Percentiles rank a stretch among this genome's conserved stretches.
phyloP scores from a whole-genome alignment of 768 basidiomycete species.

The Tulasnella calospora region DNA sequence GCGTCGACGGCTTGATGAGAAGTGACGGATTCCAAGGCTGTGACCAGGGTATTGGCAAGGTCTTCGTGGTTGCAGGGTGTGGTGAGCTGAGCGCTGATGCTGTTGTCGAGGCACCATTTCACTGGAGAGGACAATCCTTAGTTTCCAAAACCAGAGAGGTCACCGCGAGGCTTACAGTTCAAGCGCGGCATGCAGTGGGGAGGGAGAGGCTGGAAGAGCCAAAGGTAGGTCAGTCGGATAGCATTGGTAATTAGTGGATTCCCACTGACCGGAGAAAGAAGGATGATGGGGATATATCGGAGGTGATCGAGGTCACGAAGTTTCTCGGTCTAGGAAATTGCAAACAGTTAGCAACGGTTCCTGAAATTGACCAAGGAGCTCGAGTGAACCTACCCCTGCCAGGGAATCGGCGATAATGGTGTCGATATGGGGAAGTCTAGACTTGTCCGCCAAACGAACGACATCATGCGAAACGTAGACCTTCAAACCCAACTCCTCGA shows the following conservation, averaged over 20 bases:
- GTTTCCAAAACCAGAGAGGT: not conserved
- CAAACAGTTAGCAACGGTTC: conserved; percentile 19
- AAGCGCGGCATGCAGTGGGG: conserved; percentile 57
- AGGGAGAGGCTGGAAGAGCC: conserved; percentile 3
- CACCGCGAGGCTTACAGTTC: conserved; percentile 53
- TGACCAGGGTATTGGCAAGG: conserved; percentile 84
- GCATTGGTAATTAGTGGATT: not conserved
- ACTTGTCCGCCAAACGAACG: conserved; percentile 75
- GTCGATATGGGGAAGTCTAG: conserved; percentile 81
- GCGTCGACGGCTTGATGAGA: conserved; percentile 81
- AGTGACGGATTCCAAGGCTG: conserved; percentile 91
- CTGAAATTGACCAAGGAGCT: conserved; percentile 26
- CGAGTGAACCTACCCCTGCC: conserved; percentile 57
- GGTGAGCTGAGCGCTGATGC: conserved; percentile 90
- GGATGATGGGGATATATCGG: conserved; percentile 92
- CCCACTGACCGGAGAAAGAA: conserved; percentile 63
- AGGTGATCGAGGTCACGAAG: conserved; percentile 90
- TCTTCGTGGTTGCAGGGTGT: conserved; percentile 86
- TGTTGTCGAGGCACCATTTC: conserved; percentile 95
- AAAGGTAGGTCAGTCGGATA: not conserved
- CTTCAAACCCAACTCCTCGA: conserved; percentile 72
- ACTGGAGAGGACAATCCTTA: conserved; percentile 44
- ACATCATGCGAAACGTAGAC: conserved; percentile 72
- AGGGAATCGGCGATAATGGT: conserved; percentile 93
- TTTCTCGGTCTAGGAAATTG: conserved; percentile 63